Evolutionary conservation across 192 early-diverging fungal species (phyloP).

Genomic region (Ambispora gerdemannii): DNA sequence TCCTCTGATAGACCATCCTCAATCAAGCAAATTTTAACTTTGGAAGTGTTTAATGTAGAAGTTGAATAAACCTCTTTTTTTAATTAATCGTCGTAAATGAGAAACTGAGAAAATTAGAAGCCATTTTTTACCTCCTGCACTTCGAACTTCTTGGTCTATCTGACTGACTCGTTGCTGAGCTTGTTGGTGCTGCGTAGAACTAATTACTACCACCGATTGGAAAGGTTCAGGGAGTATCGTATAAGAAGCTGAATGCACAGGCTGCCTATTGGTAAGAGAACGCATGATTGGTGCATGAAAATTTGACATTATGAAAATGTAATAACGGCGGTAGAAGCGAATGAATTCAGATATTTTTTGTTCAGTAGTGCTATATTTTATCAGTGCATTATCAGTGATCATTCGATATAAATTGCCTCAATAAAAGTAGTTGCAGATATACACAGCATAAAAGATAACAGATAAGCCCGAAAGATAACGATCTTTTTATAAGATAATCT

Average conservation of each 20-base stretch:
- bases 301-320: neutral
- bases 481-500: no score
- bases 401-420: no score
- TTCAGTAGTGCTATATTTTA: no score
- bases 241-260: neutral
- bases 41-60: neutral
- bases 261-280: neutral
- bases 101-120: neutral
- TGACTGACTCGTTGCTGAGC: slow-evolving; percentile 15
- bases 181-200: slow-evolving; percentile 10
- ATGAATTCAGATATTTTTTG: neutral
- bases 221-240: slow-evolving; percentile 28
- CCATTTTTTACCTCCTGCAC: slow-evolving; percentile 7
- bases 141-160: slow-evolving; percentile 21
- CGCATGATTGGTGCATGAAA: neutral
- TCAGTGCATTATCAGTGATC: neutral
- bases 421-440: no score
- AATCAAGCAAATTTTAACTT: slow-evolving; percentile 11
- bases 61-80: neutral
- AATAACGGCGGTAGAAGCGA: neutral
- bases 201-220: slow-evolving; percentile 16
- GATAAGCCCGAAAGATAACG: no score
- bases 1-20: neutral
- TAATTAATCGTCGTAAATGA: neutral
- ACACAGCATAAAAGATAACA: no score